Evolutionary conservation across 164 flowering plant genomes (phyloP).

Genomic region (Vitis cinerea): DNA sequence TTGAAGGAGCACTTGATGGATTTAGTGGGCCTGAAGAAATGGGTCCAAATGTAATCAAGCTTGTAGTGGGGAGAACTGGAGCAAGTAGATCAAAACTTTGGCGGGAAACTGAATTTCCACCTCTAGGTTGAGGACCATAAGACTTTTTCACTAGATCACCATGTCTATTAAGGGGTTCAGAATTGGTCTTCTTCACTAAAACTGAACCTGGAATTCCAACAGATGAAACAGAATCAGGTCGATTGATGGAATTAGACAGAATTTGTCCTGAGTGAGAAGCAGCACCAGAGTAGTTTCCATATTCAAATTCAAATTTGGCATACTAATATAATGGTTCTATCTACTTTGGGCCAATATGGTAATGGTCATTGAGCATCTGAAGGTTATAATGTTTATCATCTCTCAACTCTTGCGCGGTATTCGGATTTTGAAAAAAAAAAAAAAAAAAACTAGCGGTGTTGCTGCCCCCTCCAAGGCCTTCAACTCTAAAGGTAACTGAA

Average conservation of each 20-base stretch:
- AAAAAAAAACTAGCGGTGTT: constrained; percentile 53
- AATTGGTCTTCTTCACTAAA: constrained; percentile 74
- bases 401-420: constrained; percentile 70
- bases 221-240: constrained; percentile 54
- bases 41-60: constrained; percentile 93
- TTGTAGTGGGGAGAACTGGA: constrained; percentile 82
- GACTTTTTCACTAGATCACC: constrained; percentile 83
- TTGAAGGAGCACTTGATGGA: constrained; percentile 83
- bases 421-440: constrained; percentile 58
- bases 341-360: constrained; percentile 93
- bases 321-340: constrained; percentile 94
- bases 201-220: constrained; percentile 50
- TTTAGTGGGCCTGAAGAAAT: constrained; percentile 85
- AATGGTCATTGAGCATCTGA: constrained; percentile 86
- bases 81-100: constrained; percentile 86
- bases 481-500: constrained; percentile 47
- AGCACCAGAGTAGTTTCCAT: constrained; percentile 95
- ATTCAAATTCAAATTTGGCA: constrained; percentile 95
- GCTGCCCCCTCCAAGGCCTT: constrained; percentile 83
- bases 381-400: constrained; percentile 86
- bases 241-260: constrained; percentile 50
- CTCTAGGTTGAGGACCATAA: constrained; percentile 91
- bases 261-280: constrained; percentile 82
- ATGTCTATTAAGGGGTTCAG: constrained; percentile 86
- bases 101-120: constrained; percentile 45